These are phyloP conservation scores for Lodderomyces margitis DNA, from an alignment of 1,139 yeast species.

Conservation along the genomic window DNA sequence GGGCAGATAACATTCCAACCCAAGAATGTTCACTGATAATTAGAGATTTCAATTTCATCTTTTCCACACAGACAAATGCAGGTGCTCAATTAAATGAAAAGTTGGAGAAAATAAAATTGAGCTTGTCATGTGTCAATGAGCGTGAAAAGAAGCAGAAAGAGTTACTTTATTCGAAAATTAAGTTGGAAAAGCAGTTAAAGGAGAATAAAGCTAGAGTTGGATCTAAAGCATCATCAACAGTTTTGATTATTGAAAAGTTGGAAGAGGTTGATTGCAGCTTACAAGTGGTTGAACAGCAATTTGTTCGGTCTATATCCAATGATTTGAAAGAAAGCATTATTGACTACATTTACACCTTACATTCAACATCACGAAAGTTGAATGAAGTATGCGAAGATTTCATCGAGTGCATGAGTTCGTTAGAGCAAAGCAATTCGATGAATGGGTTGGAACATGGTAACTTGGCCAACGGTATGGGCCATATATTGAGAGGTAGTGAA, in stretches of 20 bases:
- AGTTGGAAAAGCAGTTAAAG: slow-evolving; percentile 34
- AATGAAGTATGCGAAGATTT: slow-evolving; percentile 34
- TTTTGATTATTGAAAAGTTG: slow-evolving; percentile 43
- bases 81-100: slow-evolving; percentile 34
- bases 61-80: slow-evolving; percentile 35
- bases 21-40: slow-evolving; percentile 39
- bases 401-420: slow-evolving; percentile 12
- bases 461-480: not conserved
- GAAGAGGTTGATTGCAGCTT: slow-evolving; percentile 51
- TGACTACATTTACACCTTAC: slow-evolving; percentile 41
- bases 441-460: slow-evolving; percentile 2
- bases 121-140: slow-evolving; percentile 45
- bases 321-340: slow-evolving; percentile 44
- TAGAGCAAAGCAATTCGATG: slow-evolving; percentile 3
- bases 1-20: slow-evolving; percentile 44
- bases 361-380: slow-evolving; percentile 28
- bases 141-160: slow-evolving; percentile 49
- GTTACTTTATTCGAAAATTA: slow-evolving; percentile 30
- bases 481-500: slow-evolving; percentile 7
- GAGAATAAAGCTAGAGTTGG: slow-evolving; percentile 47
- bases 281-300: slow-evolving; percentile 51
- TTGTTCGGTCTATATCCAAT: slow-evolving; percentile 43
- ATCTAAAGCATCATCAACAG: slow-evolving; percentile 36
- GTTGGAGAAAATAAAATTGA: slow-evolving; percentile 39
- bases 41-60: slow-evolving; percentile 36